Conservation (phyloP, 805 yeast species). For the Ogataea minuta region DNA sequence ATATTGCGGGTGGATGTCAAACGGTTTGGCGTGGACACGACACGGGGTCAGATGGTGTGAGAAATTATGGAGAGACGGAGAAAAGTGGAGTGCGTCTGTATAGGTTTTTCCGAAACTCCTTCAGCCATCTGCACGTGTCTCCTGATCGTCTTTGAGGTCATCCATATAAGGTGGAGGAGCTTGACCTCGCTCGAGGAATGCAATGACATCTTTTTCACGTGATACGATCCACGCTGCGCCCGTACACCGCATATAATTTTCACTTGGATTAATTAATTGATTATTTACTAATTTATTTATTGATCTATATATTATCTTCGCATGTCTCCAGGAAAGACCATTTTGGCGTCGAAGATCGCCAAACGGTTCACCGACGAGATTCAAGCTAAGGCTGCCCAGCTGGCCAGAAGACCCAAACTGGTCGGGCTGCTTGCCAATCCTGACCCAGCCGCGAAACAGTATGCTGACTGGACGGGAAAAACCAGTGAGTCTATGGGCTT, state of each 20-base stretch:
- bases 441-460: conserved; percentile 94
- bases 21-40: background rate
- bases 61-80: background rate
- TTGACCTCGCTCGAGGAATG: background rate
- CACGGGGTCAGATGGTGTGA: background rate
- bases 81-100: conserved; percentile 1
- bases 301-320: too few relatives aligned
- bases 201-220: background rate
- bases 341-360: conserved; percentile 84
- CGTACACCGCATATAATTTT: conserved; percentile 7
- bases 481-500: conserved; percentile 87
- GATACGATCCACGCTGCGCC: too few relatives aligned
- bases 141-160: too few relatives aligned
- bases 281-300: too few relatives aligned
- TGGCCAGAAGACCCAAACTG: conserved; percentile 62
- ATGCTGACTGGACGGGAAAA: conserved; percentile 94
- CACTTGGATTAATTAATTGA: too few relatives aligned
- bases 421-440: conserved; percentile 91
- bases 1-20: conserved; percentile 1
- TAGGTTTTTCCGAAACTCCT: background rate
- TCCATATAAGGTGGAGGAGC: too few relatives aligned
- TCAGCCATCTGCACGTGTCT: too few relatives aligned
- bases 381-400: conserved; percentile 47
- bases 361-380: conserved; percentile 78
- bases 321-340: conserved; percentile 64